Base-by-base conservation (phyloP, 768 basidiomycete genomes). In the Kwoniella dejecticola region DNA sequence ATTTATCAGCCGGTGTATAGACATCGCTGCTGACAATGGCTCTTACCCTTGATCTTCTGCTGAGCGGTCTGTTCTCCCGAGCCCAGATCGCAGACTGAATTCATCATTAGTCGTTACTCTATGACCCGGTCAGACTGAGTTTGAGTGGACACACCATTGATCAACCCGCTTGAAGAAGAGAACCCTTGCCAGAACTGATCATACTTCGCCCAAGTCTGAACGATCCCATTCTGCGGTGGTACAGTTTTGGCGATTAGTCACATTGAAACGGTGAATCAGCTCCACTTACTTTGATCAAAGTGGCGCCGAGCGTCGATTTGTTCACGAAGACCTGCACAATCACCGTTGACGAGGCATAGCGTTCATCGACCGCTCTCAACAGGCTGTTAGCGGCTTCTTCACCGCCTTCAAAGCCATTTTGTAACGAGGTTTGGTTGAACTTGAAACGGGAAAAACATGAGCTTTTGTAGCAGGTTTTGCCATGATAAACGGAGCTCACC, bases 71-170 rank as follows among this genome's bases (percentile, higher is more conserved):
- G 71, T 57, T 71, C 71, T n/a, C 66, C 70, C 3, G 62, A 57
- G 0, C 73, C 71, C 19, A 71, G 68, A 60, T 77, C 76, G 47
- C 70, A 69, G 3, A 77, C 74, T 75, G 49, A n/a, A n/a, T n/a
- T n/a, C n/a, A n/a, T n/a, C n/a, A n/a, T n/a, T n/a, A n/a, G n/a
- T n/a, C n/a, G n/a, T n/a, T n/a, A n/a, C n/a, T n/a, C n/a, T n/a
- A n/a, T n/a, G n/a, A n/a, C n/a, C n/a, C n/a, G n/a, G n/a, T n/a
- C n/a, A n/a, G n/a, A n/a, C n/a, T n/a, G n/a, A n/a, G n/a, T n/a
- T n/a, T n/a, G 17, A 42, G 41, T 8, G 26, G 12, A 64, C 72
- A 33, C 38, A 73, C 75, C 71, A 17, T 62, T 66, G 40, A 77
- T 63, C 3, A 72, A 59, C 17, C 66, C 70, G 52, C 74, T 71